Evolutionary conservation across 78 protist genomes (phyloP).

Genomic region (Dictyostelium firmibasis): DNA sequence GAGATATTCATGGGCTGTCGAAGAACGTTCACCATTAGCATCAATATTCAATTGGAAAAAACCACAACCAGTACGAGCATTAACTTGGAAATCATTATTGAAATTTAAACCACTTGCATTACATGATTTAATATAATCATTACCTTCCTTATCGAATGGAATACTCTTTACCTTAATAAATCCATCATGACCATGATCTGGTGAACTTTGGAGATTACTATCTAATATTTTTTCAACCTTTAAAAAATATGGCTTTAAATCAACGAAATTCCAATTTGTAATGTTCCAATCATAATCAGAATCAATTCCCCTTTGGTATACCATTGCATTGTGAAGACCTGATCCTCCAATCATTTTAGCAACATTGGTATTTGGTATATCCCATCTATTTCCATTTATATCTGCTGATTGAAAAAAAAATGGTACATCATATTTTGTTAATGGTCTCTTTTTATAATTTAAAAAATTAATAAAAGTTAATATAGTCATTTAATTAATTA

Average conservation of each 20-base stretch:
- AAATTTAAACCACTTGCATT: slow-evolving; percentile 20
- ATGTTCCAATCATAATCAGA: slow-evolving; percentile 48
- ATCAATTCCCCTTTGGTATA: slow-evolving; percentile 21
- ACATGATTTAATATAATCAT: slow-evolving; percentile 10
- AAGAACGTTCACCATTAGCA: slow-evolving; percentile 37
- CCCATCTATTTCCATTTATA: slow-evolving; percentile 42
- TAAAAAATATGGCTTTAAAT: slow-evolving; percentile 10
- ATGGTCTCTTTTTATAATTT: slow-evolving; percentile 43
- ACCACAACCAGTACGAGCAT: slow-evolving; percentile 47
- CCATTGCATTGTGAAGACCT: slow-evolving; percentile 73
- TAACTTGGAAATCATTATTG: slow-evolving; percentile 32
- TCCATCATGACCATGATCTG: slow-evolving; percentile 42
- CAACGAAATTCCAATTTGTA: slow-evolving; percentile 26
- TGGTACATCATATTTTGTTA: slow-evolving; percentile 72
- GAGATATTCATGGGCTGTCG: slow-evolving; percentile 47
- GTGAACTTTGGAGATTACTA: background rate
- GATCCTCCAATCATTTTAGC: slow-evolving; percentile 66
- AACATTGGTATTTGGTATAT: slow-evolving; percentile 31
- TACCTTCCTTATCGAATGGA: slow-evolving; percentile 64
- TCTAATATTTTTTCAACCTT: slow-evolving; percentile 43
- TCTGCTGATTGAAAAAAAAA: slow-evolving; percentile 14
- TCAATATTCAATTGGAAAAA: slow-evolving; percentile 55
- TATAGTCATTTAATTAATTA: too few species aligned
- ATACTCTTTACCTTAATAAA: slow-evolving; percentile 25
- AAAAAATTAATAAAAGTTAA: too few species aligned